A percentile compares a stretch with the other conserved stretches of the same genome.
Evolutionary conservation across 2,329 filamentous ascomycete species (phyloP).

Genomic region (Verticillium zaregamsianum): DNA sequence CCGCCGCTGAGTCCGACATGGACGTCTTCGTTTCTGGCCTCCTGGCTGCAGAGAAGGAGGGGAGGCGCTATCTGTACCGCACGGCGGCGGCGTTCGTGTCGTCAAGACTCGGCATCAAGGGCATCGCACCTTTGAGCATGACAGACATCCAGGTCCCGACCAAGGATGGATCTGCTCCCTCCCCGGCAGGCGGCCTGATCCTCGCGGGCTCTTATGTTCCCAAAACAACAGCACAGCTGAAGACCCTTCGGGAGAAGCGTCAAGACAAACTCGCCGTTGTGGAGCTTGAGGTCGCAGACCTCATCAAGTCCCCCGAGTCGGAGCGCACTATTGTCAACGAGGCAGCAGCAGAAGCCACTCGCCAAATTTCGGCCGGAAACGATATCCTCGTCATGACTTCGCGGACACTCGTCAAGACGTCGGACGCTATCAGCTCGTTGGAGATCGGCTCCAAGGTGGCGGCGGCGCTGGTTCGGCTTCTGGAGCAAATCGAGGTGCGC

Average conservation of each 20-base stretch:
- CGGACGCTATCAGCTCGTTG: conserved; percentile 45
- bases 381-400: conserved; percentile 59
- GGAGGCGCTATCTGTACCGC: conserved; percentile 31
- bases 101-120: conserved; percentile 46
- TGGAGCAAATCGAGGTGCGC: conserved; percentile 38
- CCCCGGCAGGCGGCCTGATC: conserved; percentile 40
- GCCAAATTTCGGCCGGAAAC: conserved; percentile 33
- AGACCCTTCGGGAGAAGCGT: conserved; percentile 11
- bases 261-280: conserved; percentile 11
- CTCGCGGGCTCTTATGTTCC: conserved; percentile 56
- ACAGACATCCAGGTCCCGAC: conserved; percentile 32
- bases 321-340: conserved; percentile 5
- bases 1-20: conserved; percentile 49
- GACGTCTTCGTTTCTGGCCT: conserved; percentile 49
- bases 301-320: conserved; percentile 7
- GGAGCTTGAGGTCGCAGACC: conserved; percentile 12
- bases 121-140: conserved; percentile 45
- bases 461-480: conserved; percentile 43
- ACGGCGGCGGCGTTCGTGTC: conserved; percentile 39
- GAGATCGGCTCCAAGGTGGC: conserved; percentile 52
- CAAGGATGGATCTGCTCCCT: not conserved
- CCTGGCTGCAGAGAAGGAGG: conserved; percentile 26
- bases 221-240: conserved; percentile 45
- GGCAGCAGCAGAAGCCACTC: conserved; percentile 13
- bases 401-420: conserved; percentile 38